Base-by-base conservation (phyloP, 2,329 filamentous ascomycete genomes). In the Curvularia lunata region DNA sequence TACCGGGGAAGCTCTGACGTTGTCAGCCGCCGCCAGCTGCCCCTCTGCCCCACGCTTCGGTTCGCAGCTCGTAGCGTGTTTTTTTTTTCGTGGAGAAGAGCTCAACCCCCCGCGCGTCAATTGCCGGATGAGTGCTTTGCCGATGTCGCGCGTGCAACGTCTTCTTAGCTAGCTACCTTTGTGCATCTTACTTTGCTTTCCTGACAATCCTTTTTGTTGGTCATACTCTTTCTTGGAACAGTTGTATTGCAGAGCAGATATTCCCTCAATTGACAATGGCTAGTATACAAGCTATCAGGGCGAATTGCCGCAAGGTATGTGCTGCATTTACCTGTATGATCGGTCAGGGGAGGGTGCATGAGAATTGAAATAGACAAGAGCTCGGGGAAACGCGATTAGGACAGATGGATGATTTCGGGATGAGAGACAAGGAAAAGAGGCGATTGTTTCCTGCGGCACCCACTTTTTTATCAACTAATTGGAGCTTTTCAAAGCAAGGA, bases 271-370 rank as follows among this genome's bases (percentile, higher is more conserved):
- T 27, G 43, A 41, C 2, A 71, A 72, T 77, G 76, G 72, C 76
- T 25, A 74, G 69, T 54, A 66, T 75, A 48, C 68, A 72, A 25
- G 65, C 75, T 16, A 75, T 82, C 56, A 72, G 71, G 68, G 70
- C 73, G 40, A 81, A 81, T 68, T 82, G 80, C 74, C 75, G 79
- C 42, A 82, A 82, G 78, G 80, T 82, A 69, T 13, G 68, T 68
- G 2, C 7, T n/a, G 5, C 46, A 16, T 23, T 42, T 6, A 7
- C 2, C 10, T 16, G 21, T 10, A 42, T 10, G 13, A 43, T 27
- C 9, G 12, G 13, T n/a, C 3, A 5, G 34, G 2, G 21, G 25
- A 10, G 23, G 23, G 38, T 21, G 27, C 25, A 2, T 8, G 9
- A 48, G 41, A 34, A 2, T 10, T 5, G 9, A 4, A 21, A 40